These are phyloP conservation scores for Candida insectalens DNA, from an alignment of 805 yeast genomes.

Conservation along the genomic window DNA sequence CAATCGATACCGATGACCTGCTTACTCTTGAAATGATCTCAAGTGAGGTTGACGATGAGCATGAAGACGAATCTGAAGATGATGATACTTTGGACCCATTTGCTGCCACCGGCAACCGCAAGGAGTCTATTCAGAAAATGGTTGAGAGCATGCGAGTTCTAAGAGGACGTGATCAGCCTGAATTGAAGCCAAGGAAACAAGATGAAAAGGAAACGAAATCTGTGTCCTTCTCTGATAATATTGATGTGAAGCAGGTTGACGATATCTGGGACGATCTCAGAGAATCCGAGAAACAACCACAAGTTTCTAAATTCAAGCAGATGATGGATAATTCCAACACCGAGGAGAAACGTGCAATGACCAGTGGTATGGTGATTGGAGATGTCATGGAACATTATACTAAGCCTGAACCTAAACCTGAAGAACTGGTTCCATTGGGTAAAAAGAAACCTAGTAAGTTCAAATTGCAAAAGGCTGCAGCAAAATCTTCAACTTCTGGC, in stretches of 20 bases:
- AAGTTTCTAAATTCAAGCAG: conserved; percentile 11
- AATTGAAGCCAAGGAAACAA: neutral
- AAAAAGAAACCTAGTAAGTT: conserved; percentile 9
- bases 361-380: conserved; percentile 1
- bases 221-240: conserved; percentile 42
- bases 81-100: conserved; percentile 7
- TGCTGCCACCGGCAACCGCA: conserved; percentile 22
- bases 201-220: conserved; percentile 26
- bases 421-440: conserved; percentile 2
- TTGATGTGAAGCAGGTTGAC: conserved; percentile 52
- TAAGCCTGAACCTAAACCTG: neutral
- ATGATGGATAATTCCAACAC: conserved; percentile 4
- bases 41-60: conserved; percentile 26
- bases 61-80: conserved; percentile 3
- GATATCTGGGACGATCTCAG: conserved; percentile 39
- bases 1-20: conserved; percentile 35
- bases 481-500: no score
- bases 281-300: conserved; percentile 15
- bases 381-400: conserved; percentile 2
- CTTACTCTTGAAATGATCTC: conserved; percentile 46
- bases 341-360: neutral
- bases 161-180: neutral
- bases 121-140: neutral
- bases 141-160: neutral
- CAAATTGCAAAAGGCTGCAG: conserved; percentile 8